These are phyloP conservation scores for Porphyrellus cyaneotinctus DNA, from an alignment of 768 basidiomycete species.

Conservation along the genomic window DNA sequence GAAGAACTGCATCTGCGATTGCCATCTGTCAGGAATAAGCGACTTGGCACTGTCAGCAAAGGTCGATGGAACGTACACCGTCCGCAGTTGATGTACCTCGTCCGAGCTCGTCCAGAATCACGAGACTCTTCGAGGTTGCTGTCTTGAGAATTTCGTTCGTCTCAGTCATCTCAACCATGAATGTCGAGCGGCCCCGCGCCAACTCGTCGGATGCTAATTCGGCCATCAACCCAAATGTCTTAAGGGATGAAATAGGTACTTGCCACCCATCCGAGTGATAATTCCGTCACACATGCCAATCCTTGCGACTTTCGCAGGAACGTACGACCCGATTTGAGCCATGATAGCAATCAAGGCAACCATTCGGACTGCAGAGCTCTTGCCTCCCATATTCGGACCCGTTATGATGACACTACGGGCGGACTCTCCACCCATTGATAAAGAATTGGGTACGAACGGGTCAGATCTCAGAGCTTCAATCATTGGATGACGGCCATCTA, in stretches of 20 bases:
- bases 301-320: slow-evolving; percentile 73
- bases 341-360: slow-evolving; percentile 71
- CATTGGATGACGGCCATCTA: slow-evolving; percentile 91
- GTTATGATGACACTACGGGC: slow-evolving; percentile 69
- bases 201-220: slow-evolving; percentile 79
- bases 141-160: slow-evolving; percentile 84
- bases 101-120: slow-evolving; percentile 89
- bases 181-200: slow-evolving; percentile 82
- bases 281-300: slow-evolving; percentile 82
- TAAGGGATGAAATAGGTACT: slow-evolving; percentile 17
- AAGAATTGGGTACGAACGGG: slow-evolving; percentile 83
- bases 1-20: slow-evolving; percentile 77
- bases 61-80: slow-evolving; percentile 46
- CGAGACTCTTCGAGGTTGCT: slow-evolving; percentile 71
- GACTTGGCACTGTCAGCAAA: neutral
- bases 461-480: slow-evolving; percentile 72
- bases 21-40: slow-evolving; percentile 57
- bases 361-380: slow-evolving; percentile 81
- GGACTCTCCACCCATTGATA: slow-evolving; percentile 55
- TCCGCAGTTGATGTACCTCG: slow-evolving; percentile 92
- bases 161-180: slow-evolving; percentile 97
- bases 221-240: neutral
- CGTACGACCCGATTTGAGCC: slow-evolving; percentile 89
- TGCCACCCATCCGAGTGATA: slow-evolving; percentile 87
- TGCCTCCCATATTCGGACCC: slow-evolving; percentile 85